A percentile compares a stretch with the other conserved stretches of the same genome.
Evolutionary conservation across 768 basidiomycete genomes (phyloP).

Genomic region (Collybia sordida): DNA sequence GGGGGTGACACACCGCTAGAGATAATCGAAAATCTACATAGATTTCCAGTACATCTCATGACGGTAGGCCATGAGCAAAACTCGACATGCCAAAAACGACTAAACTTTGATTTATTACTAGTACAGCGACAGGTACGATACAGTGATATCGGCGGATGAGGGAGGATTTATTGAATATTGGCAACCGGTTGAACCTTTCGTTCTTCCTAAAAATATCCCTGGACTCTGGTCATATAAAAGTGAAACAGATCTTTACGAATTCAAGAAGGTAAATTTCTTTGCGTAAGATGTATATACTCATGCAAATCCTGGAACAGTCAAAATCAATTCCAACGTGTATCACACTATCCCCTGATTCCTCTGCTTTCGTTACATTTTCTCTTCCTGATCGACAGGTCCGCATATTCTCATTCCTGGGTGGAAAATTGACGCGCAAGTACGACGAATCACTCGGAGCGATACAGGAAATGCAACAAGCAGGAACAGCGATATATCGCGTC

Average conservation of each 20-base stretch:
- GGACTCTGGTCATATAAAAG: conserved; percentile 91
- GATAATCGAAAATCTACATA: conserved; percentile 76
- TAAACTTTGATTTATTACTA: conserved; percentile 27
- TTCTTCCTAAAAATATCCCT: conserved; percentile 70
- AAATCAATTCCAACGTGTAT: conserved; percentile 92
- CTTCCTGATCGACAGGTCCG: conserved; percentile 93
- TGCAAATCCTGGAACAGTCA: conserved; percentile 45
- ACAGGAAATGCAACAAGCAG: conserved; percentile 99
- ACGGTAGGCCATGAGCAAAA: conserved; percentile 49
- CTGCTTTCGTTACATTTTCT: conserved; percentile 91
- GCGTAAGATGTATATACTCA: not conserved
- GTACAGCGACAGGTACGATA: conserved; percentile 91
- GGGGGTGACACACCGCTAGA: conserved; percentile 80
- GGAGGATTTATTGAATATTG: conserved; percentile 96
- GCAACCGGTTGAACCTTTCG: conserved; percentile 89
- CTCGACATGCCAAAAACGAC: not conserved
- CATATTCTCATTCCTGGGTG: conserved; percentile 87
- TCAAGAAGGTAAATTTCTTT: conserved; percentile 77
- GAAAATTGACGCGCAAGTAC: conserved; percentile 89
- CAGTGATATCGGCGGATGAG: conserved; percentile 93
- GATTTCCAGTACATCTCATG: conserved; percentile 89
- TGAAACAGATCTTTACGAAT: conserved; percentile 93
- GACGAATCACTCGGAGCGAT: conserved; percentile 92
- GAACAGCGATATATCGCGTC: conserved; percentile 86
- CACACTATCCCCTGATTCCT: conserved; percentile 85